Evolutionary conservation across 768 basidiomycete species (phyloP), one percentile per base, ranked within the genome.

Genomic region (Tephrocybe sp.): DNA sequence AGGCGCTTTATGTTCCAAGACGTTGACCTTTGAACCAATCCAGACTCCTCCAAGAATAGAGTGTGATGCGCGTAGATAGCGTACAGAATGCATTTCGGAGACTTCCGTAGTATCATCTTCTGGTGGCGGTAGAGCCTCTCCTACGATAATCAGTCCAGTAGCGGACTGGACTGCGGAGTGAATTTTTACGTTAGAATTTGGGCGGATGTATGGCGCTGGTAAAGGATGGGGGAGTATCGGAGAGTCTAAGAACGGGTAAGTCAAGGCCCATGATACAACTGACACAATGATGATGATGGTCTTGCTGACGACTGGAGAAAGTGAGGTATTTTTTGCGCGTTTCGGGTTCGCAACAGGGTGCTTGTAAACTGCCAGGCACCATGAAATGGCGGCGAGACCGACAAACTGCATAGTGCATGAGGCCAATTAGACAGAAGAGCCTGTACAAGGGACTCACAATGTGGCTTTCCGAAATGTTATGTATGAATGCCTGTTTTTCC

Each of bases 101-200:
- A 65, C 66, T 16, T 62, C 55, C 48, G 64, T 63, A 49, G 65
- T 62, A 1, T 60, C 59, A 34, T 61, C 54, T n/a, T 59, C 55
- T 5, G 64, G 50, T 3, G 71, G 75, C 33, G 78, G 72, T 3
- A 80, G 61, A 35, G 78, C 69, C 60, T 98, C 90, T 23, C 83
- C 94, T 7, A 97, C 93, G 2, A 87, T 79, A 31, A 98, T 81
- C 12, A 86, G 71, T 1, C 94, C 94, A 1, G 91, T 95, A n/a
- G 78, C 66, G 16, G 88, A 88, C 49, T 82, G 74, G 16, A 76
- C 76, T 1, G 87, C 77, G 1, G 80, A 89, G 43, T 87, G 78
- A 20, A 92, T 79, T 32, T 75, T 79, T n/a, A 89, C 68, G 2
- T 82, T 79, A 51, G 74, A 75, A 26, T 62, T 66, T 2, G 79